Conservation (phyloP, 2,329 filamentous ascomycete species). For the Helotiales sp. region DNA sequence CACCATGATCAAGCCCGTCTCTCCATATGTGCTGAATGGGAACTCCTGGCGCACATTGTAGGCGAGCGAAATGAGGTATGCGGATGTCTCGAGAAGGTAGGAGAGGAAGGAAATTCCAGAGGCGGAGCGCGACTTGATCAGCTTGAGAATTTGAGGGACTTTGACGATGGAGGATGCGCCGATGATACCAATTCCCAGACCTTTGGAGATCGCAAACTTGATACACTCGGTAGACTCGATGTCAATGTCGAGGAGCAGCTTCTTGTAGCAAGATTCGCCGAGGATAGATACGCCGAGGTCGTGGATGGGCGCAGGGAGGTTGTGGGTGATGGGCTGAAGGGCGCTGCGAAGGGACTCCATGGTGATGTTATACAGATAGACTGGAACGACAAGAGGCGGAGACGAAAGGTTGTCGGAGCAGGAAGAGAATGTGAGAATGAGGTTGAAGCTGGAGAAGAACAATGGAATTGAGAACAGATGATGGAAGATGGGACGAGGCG, state of each 20-base stretch:
- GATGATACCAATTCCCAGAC: slow-evolving; percentile 91
- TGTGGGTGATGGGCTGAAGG: slow-evolving; percentile 71
- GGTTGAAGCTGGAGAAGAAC: not conserved
- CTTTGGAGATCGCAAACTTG: slow-evolving; percentile 90
- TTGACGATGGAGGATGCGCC: slow-evolving; percentile 90
- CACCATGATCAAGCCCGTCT: slow-evolving; percentile 87
- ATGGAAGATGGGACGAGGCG: not conserved
- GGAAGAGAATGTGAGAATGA: not conserved
- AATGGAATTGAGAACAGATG: not conserved
- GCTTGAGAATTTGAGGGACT: slow-evolving; percentile 94
- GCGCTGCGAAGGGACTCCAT: slow-evolving; percentile 68
- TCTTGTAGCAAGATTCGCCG: slow-evolving; percentile 82
- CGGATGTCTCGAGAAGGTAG: slow-evolving; percentile 88
- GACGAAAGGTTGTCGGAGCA: not conserved
- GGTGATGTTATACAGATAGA: not conserved
- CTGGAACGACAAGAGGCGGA: not conserved
- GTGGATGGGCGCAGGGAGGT: slow-evolving; percentile 75
- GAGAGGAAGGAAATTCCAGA: slow-evolving; percentile 86
- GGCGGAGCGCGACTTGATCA: slow-evolving; percentile 79
- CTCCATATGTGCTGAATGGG: slow-evolving; percentile 95
- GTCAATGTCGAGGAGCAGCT: slow-evolving; percentile 84
- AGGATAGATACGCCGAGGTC: slow-evolving; percentile 80
- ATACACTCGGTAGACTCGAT: slow-evolving; percentile 77
- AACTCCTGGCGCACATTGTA: slow-evolving; percentile 93
- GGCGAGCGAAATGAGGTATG: slow-evolving; percentile 86